Base-by-base conservation (phyloP, 148 eudicot species). In the Fallopia convolvulus region DNA sequence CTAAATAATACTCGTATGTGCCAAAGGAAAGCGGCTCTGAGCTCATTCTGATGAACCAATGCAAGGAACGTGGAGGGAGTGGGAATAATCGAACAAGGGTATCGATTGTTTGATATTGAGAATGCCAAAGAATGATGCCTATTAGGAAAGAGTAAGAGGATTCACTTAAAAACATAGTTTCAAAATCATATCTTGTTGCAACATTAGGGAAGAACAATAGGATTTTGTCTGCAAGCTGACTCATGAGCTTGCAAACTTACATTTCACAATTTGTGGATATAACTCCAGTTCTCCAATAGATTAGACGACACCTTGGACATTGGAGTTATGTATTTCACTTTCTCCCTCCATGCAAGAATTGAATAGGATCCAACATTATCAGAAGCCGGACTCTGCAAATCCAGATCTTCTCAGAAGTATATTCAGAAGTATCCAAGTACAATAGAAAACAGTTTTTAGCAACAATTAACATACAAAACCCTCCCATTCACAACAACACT, bases 401-500 rank as follows among this genome's bases (percentile, higher is more conserved):
- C 72, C 70, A 61, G 70, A 61, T 61, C 39, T 61, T 30, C 70
- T 30, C 32, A 58, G 39, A 44, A 44, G 10, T 44, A 44, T 44
- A 44, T 44, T 44, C 47, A 44, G 15, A 61, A 61, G 36, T 61
- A 61, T 68, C 21, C 36, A 61, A 68, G 46, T 68, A 68, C 72
- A 68, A 36, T 6, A 21, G 6, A 33, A 68, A 68, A 68, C 15
- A 68, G 72, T 5, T 68, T 66, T 32, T 36, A 20, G 32, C 12
- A n/a, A 20, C 32, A 66, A 66, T 44, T 66, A 68, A 68, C 72
- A 68, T 68, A 68, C 46, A 68, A 33, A 68, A 46, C 72, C 72
- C 72, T 65, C 40, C 70, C 40, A 26, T 65, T 30, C 72, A 39
- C 72, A 68, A 5, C 21, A 66, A 15, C 72, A 32, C 72, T 68